phyloP scores from a whole-genome alignment of 495 filamentous ascomycete species.

The Daldinia vernicosa region DNA sequence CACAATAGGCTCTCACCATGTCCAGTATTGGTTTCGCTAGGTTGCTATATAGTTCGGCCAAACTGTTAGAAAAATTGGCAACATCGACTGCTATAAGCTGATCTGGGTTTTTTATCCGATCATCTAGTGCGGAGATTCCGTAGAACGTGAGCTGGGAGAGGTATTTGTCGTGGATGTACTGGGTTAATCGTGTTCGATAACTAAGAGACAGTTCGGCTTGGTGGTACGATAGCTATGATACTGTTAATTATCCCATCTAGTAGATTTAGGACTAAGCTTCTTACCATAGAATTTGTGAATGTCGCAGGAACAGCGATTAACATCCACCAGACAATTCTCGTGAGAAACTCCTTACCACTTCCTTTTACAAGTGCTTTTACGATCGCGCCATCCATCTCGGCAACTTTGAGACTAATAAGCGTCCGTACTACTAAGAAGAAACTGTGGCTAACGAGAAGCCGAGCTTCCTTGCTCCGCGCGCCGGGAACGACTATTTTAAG shows the following conservation, averaged over 20 bases:
- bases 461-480: conserved; percentile 85
- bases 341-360: conserved; percentile 88
- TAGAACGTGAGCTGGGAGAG: conserved; percentile 98
- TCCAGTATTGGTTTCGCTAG: conserved; percentile 95
- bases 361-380: conserved; percentile 92
- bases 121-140: conserved; percentile 91
- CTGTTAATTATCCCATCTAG: conserved; percentile 6
- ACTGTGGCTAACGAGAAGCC: conserved; percentile 85
- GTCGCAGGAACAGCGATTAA: conserved; percentile 95
- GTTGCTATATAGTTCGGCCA: conserved; percentile 96
- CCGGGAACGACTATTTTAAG: conserved; percentile 89
- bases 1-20: conserved; percentile 64
- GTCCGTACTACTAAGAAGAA: conserved; percentile 85
- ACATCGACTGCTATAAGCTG: conserved; percentile 97
- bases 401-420: conserved; percentile 92
- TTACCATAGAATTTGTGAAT: conserved; percentile 98
- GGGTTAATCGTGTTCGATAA: conserved; percentile 90
- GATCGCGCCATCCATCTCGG: conserved; percentile 90
- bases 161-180: conserved; percentile 92
- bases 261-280: conserved; percentile 33
- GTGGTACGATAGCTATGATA: conserved; percentile 85
- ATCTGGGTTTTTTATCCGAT: conserved; percentile 98
- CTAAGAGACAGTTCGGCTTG: conserved; percentile 92
- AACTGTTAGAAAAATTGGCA: conserved; percentile 91
- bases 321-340: conserved; percentile 98